Conservation (phyloP, 192 early-diverging fungal species). For the Powellomyces hirtus region DNA sequence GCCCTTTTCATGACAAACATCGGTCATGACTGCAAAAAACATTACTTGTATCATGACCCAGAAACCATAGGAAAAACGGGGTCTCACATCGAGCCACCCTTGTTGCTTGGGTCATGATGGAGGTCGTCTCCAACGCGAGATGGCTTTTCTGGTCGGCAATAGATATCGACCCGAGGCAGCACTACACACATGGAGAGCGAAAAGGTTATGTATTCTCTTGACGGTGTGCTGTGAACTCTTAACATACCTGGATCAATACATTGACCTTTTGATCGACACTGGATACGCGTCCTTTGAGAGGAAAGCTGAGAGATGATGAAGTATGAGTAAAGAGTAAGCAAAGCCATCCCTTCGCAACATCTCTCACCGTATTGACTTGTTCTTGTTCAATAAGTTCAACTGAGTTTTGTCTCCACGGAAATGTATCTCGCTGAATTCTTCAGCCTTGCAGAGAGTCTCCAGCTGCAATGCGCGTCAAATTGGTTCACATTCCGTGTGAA, state of each 20-base stretch:
- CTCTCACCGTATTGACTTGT: conserved; percentile 19
- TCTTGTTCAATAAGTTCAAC: conserved; percentile 47
- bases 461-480: conserved; percentile 26
- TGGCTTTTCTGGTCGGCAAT: conserved; percentile 27
- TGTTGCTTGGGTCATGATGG: conserved; percentile 28
- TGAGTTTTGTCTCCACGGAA: conserved; percentile 43
- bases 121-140: conserved; percentile 6
- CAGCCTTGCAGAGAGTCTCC: conserved; percentile 39
- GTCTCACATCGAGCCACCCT: conserved; percentile 38
- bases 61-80: background rate
- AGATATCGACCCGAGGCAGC: conserved; percentile 30
- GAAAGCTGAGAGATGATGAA: conserved; percentile 24
- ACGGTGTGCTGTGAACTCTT: background rate
- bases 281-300: conserved; percentile 36
- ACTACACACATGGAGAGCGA: conserved; percentile 20
- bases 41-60: background rate
- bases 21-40: conserved; percentile 29
- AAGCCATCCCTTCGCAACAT: background rate
- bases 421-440: conserved; percentile 48
- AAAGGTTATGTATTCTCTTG: background rate
- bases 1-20: conserved; percentile 25
- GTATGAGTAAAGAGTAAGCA: background rate
- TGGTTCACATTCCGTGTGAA: background rate
- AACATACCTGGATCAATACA: conserved; percentile 51
- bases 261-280: conserved; percentile 45